Evolutionary conservation across 768 basidiomycete species (phyloP).

Genomic region (Cyclocybe cylindracea): DNA sequence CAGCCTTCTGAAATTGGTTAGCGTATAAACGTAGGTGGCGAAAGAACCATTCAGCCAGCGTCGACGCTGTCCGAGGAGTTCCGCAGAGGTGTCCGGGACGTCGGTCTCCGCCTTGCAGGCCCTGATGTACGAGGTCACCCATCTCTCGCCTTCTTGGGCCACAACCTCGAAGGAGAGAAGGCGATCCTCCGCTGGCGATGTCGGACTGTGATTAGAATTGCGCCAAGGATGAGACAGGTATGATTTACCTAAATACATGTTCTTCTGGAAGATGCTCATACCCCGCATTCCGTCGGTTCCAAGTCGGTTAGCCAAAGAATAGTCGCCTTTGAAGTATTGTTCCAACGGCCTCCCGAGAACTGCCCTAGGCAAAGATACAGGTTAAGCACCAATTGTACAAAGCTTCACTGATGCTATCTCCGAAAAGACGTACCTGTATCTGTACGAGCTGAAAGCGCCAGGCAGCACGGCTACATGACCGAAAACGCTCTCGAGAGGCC

Average conservation of each 20-base stretch:
- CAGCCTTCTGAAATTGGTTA: conserved; percentile 90
- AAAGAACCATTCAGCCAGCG: conserved; percentile 98
- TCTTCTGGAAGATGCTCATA: conserved; percentile 97
- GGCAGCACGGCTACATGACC: conserved; percentile 95
- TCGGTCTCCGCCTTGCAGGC: conserved; percentile 95
- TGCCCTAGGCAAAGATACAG: conserved; percentile 44
- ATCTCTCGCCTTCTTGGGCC: conserved; percentile 82
- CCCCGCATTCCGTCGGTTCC: conserved; percentile 93
- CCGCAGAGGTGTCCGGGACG: conserved; percentile 88
- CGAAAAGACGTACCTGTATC: conserved; percentile 39
- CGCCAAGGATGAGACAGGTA: conserved; percentile 1
- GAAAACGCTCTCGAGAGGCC: conserved; percentile 93
- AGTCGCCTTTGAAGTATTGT: conserved; percentile 87
- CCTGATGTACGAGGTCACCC: conserved; percentile 91
- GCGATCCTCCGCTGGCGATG: conserved; percentile 77
- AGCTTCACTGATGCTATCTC: too few relatives aligned
- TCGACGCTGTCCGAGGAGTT: conserved; percentile 93
- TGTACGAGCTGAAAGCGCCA: conserved; percentile 95
- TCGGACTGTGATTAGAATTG: background rate
- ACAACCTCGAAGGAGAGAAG: conserved; percentile 97
- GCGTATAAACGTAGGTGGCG: conserved; percentile 86
- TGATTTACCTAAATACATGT: conserved; percentile 53
- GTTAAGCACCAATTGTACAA: too few relatives aligned
- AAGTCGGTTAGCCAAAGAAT: conserved; percentile 87
- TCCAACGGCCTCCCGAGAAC: conserved; percentile 88